These are phyloP conservation scores for Phoma sp. DNA, from an alignment of 2,329 filamentous ascomycete species.

Conservation along the genomic window DNA sequence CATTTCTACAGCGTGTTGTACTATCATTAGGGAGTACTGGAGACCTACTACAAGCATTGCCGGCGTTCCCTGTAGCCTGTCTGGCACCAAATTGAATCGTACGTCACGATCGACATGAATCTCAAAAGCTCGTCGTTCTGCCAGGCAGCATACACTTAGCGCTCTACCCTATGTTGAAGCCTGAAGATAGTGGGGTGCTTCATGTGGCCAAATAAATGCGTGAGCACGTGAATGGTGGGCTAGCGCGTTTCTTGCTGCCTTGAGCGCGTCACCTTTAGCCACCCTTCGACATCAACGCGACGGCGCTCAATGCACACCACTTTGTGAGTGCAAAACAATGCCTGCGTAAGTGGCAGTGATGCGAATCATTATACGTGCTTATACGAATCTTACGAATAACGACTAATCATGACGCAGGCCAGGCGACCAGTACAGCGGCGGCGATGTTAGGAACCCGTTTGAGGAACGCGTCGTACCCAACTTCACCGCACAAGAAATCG, in stretches of 20 bases:
- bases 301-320: constrained; percentile 33
- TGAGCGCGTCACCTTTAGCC: constrained; percentile 41
- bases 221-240: constrained; percentile 10
- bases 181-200: constrained; percentile 1
- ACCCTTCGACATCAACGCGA: constrained; percentile 33
- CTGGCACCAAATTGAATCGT: constrained; percentile 1
- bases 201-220: background rate
- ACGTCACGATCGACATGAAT: background rate
- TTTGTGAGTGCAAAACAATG: constrained; percentile 35
- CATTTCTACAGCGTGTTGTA: constrained; percentile 2
- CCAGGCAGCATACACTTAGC: background rate
- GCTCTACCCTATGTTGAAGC: background rate
- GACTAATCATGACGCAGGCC: constrained; percentile 38
- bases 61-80: constrained; percentile 15
- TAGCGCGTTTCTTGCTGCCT: constrained; percentile 32
- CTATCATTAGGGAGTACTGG: background rate
- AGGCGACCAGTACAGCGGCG: constrained; percentile 47
- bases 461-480: constrained; percentile 76
- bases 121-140: background rate
- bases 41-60: constrained; percentile 20
- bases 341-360: constrained; percentile 40
- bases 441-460: constrained; percentile 73
- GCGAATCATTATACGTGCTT: background rate
- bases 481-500: constrained; percentile 90
- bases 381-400: background rate